Evolutionary conservation across 345 rosid genomes (phyloP).

Genomic region (Cardamine occulta): DNA sequence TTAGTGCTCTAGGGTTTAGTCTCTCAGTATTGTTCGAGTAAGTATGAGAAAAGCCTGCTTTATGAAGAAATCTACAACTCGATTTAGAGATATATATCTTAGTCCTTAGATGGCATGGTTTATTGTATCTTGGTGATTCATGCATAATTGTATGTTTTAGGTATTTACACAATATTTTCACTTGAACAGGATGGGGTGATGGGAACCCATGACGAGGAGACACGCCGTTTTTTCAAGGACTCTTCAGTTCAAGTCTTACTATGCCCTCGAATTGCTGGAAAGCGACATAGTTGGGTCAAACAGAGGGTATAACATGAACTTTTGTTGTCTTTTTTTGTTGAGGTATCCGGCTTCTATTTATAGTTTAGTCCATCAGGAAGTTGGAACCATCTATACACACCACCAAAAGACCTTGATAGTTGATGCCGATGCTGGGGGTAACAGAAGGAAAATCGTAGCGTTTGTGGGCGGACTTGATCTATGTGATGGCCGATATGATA

Average conservation of each 20-base stretch:
- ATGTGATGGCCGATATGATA: slow-evolving; percentile 92
- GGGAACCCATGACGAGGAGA: slow-evolving; percentile 99
- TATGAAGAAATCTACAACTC: not conserved
- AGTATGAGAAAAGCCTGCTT: slow-evolving; percentile 9
- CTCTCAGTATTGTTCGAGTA: not conserved
- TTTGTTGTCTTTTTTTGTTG: slow-evolving; percentile 5
- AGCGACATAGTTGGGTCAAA: slow-evolving; percentile 86
- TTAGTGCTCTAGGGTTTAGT: not conserved
- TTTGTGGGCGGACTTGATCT: slow-evolving; percentile 97
- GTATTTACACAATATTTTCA: slow-evolving; percentile 21
- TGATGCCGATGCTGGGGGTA: slow-evolving; percentile 85
- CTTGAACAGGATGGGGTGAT: slow-evolving; percentile 80
- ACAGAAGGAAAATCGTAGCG: slow-evolving; percentile 81
- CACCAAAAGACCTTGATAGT: slow-evolving; percentile 93
- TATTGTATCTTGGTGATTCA: not conserved
- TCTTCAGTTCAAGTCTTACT: slow-evolving; percentile 93
- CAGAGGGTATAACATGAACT: slow-evolving; percentile 60
- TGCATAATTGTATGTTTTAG: not conserved
- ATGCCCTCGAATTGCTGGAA: slow-evolving; percentile 94
- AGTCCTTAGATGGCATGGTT: not conserved
- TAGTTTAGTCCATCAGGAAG: slow-evolving; percentile 63
- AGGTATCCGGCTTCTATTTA: slow-evolving; percentile 23
- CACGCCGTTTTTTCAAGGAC: slow-evolving; percentile 86
- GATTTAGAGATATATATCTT: slow-evolving; percentile 15
- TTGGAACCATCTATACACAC: slow-evolving; percentile 89